Conservation (phyloP, 371 early-diverging fungal genomes). For the Mortierella polycephala region DNA sequence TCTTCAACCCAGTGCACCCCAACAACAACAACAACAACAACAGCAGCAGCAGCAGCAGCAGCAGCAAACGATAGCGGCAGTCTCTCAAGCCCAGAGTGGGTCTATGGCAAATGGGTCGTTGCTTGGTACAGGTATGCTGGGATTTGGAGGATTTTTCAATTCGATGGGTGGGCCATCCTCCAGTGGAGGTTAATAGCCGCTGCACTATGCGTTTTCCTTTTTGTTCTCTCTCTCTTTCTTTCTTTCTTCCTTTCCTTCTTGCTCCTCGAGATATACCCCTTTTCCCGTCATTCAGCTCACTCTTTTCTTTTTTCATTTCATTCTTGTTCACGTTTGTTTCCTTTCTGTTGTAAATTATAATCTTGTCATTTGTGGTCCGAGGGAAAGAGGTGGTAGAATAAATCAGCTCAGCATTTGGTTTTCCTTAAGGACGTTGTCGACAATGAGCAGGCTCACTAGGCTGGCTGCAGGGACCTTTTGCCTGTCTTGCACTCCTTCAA, state of each 20-base stretch:
- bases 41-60: constrained; percentile 12
- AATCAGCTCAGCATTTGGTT: too few relatives aligned
- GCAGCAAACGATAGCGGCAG: neutral
- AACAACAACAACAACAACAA: constrained; percentile 8
- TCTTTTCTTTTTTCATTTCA: neutral
- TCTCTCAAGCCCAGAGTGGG: constrained; percentile 8
- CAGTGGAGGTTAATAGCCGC: constrained; percentile 7
- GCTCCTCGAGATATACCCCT: neutral
- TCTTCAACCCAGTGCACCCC: neutral
- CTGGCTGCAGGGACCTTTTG: too few relatives aligned
- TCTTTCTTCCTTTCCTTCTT: neutral
- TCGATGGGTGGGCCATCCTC: constrained; percentile 8
- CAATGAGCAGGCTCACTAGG: too few relatives aligned
- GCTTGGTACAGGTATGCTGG: constrained; percentile 22
- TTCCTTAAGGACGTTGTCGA: too few relatives aligned
- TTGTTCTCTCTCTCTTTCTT: neutral
- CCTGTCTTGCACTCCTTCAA: too few relatives aligned
- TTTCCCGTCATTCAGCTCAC: neutral
- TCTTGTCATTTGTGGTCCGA: too few relatives aligned
- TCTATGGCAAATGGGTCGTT: constrained; percentile 15
- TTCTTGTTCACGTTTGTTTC: too few relatives aligned
- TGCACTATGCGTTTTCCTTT: neutral
- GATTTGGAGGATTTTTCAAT: constrained; percentile 26
- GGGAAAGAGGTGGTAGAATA: too few relatives aligned
- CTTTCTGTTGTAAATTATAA: too few relatives aligned